phyloP scores from a whole-genome alignment of 2,329 filamentous ascomycete species.

The Stachybotrys chartarum region DNA sequence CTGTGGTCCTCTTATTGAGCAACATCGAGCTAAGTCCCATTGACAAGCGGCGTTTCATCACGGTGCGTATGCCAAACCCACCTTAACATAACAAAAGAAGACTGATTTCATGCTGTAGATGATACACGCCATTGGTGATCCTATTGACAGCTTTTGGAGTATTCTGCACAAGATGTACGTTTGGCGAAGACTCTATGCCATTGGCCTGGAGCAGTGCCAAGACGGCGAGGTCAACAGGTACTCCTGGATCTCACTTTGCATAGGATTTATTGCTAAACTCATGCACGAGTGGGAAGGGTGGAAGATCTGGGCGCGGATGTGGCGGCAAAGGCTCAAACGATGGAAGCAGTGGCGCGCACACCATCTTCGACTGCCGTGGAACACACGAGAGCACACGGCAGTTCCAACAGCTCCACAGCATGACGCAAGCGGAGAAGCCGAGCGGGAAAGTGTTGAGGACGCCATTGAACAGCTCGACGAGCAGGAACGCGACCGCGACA shows the following conservation, averaged over 20 bases:
- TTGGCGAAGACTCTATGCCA: background rate
- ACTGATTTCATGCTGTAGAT: background rate
- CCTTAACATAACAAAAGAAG: background rate
- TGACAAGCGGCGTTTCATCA: background rate
- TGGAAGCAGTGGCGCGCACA: background rate
- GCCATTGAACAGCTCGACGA: background rate
- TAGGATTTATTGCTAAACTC: background rate
- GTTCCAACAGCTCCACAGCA: no score
- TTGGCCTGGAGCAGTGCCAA: background rate
- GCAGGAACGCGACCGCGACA: background rate
- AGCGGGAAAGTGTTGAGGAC: background rate
- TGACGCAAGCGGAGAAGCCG: background rate
- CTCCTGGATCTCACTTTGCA: background rate
- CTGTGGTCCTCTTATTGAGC: background rate
- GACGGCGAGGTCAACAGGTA: background rate
- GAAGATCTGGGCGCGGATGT: background rate
- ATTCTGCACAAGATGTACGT: conserved; percentile 1
- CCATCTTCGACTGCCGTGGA: background rate
- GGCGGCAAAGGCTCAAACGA: background rate
- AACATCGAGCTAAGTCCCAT: conserved; percentile 1
- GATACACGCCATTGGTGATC: background rate
- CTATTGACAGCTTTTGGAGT: conserved; percentile 1
- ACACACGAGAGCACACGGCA: background rate
- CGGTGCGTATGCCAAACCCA: background rate
- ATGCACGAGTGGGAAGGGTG: background rate